These are phyloP conservation scores for Suhomyces kilbournensis DNA, from an alignment of 805 yeast genomes.

Conservation along the genomic window DNA sequence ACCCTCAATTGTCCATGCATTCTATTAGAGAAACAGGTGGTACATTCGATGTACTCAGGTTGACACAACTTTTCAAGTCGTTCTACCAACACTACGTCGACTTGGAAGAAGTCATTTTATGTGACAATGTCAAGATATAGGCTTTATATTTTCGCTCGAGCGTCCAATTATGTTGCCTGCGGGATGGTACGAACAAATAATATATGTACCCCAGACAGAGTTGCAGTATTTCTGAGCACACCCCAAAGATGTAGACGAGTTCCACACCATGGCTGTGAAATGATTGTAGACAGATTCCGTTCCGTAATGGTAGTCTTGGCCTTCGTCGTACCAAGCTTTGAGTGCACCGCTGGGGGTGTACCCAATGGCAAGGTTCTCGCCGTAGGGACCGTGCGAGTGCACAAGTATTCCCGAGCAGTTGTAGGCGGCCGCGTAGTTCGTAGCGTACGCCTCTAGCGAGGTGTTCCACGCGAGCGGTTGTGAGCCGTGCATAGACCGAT, in stretches of 20 bases:
- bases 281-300: slow-evolving; percentile 30
- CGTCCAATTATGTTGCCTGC: slow-evolving; percentile 30
- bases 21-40: slow-evolving; percentile 92
- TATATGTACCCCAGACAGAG: slow-evolving; percentile 33
- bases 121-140: slow-evolving; percentile 19
- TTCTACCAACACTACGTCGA: slow-evolving; percentile 47
- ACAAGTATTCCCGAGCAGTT: slow-evolving; percentile 32
- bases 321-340: slow-evolving; percentile 42
- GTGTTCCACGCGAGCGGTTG: slow-evolving; percentile 31
- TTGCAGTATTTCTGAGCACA: slow-evolving; percentile 34
- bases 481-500: slow-evolving; percentile 29
- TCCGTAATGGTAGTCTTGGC: slow-evolving; percentile 26
- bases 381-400: slow-evolving; percentile 36
- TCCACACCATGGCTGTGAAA: slow-evolving; percentile 41
- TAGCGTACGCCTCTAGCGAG: slow-evolving; percentile 30
- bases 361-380: slow-evolving; percentile 42
- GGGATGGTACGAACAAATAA: slow-evolving; percentile 37
- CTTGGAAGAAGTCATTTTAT: slow-evolving; percentile 27
- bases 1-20: slow-evolving; percentile 92
- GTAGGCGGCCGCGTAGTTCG: slow-evolving; percentile 28
- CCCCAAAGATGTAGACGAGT: slow-evolving; percentile 27
- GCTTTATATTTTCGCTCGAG: slow-evolving; percentile 22
- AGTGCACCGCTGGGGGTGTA: slow-evolving; percentile 32
- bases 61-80: slow-evolving; percentile 58
- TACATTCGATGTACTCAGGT: slow-evolving; percentile 61